Percentiles rank a stretch among this genome's conserved stretches.
Evolutionary conservation across 768 basidiomycete species (phyloP).

Genomic region (Leccinum barrowsii): DNA sequence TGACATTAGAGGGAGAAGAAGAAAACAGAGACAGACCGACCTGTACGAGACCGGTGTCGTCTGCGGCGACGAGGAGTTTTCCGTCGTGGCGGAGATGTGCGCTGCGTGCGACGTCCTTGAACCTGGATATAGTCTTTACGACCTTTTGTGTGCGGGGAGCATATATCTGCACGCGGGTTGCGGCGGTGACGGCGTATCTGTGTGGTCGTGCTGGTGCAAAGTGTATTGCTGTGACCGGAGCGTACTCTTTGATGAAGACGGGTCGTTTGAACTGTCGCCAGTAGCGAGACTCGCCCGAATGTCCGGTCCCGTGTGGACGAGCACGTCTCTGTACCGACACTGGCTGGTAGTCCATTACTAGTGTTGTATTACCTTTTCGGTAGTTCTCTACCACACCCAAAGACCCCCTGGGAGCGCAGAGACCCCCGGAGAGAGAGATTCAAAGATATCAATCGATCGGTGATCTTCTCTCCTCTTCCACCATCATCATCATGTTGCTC

Average conservation of each 20-base stretch:
- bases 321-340: conserved; percentile 59
- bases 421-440: conserved; percentile 16
- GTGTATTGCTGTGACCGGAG: conserved; percentile 91
- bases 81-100: conserved; percentile 90
- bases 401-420: not conserved
- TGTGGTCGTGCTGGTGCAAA: conserved; percentile 88
- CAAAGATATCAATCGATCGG: conserved; percentile 11
- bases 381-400: no score
- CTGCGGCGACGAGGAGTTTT: conserved; percentile 91
- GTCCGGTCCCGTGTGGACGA: conserved; percentile 55
- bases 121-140: conserved; percentile 92
- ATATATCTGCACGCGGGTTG: conserved; percentile 91
- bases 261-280: conserved; percentile 88
- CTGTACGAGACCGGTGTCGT: conserved; percentile 88
- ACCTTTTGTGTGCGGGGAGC: conserved; percentile 95
- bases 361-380: no score
- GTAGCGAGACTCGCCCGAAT: conserved; percentile 71
- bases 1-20: not conserved
- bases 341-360: conserved; percentile 75
- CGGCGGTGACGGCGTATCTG: conserved; percentile 92
- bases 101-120: conserved; percentile 92
- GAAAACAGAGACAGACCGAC: conserved; percentile 25
- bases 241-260: conserved; percentile 96
- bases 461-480: not conserved
- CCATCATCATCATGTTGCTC: conserved; percentile 56